Percentiles rank a stretch among this genome's conserved stretches.
Conservation (phyloP, 1,139 yeast genomes). For the Taphrina communis region DNA sequence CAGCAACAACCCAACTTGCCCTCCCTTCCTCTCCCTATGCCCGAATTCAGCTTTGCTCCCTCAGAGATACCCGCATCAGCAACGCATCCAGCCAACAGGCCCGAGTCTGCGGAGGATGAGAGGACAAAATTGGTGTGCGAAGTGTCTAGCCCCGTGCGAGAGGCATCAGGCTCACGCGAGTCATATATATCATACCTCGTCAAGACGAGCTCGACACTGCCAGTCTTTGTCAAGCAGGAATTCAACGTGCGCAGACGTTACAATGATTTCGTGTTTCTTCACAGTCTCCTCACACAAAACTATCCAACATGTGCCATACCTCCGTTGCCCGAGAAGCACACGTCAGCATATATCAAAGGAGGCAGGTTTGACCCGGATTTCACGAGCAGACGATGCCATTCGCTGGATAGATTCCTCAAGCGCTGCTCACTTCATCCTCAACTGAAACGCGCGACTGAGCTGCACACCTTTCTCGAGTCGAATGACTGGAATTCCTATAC, state of each 20-base stretch:
- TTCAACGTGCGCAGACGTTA: constrained; percentile 75
- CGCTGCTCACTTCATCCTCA: constrained; percentile 76
- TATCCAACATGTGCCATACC: constrained; percentile 87
- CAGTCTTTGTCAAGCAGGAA: constrained; percentile 55
- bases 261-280: constrained; percentile 79
- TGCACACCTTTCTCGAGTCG: constrained; percentile 77
- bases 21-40: constrained; percentile 5
- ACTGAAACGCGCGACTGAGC: constrained; percentile 70
- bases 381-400: constrained; percentile 81
- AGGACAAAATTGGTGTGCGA: constrained; percentile 47
- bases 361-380: constrained; percentile 83
- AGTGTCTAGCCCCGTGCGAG: constrained; percentile 78
- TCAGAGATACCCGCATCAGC: constrained; percentile 13
- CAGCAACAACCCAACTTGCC: constrained; percentile 15
- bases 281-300: constrained; percentile 74
- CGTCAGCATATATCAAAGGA: constrained; percentile 82
- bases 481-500: constrained; percentile 84
- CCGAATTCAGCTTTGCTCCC: constrained; percentile 16
- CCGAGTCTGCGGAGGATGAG: constrained; percentile 34
- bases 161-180: constrained; percentile 68
- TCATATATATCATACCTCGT: constrained; percentile 79
- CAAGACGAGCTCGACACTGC: constrained; percentile 63
- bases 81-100: constrained; percentile 36
- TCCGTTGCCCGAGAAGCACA: constrained; percentile 90
- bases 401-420: constrained; percentile 75